These are phyloP conservation scores for Psophocarpus tetragonolobus DNA, from an alignment of 306 rosid genomes.

Conservation along the genomic window DNA sequence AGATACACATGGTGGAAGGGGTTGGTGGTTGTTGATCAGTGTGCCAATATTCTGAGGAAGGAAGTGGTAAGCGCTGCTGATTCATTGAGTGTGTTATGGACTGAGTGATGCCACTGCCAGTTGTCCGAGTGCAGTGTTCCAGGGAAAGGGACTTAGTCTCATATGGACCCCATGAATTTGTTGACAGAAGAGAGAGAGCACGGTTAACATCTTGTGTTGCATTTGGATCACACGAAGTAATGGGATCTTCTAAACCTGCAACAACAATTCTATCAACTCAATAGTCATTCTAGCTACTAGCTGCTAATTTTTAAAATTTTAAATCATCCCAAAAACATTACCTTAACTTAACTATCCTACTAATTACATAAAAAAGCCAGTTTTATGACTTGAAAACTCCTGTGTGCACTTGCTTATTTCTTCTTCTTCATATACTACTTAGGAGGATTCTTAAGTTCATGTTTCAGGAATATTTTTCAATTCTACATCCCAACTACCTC, in stretches of 20 bases:
- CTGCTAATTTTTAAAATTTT: too few relatives aligned
- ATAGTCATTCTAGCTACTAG: background rate
- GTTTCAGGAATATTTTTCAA: background rate
- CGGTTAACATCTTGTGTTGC: slow-evolving; percentile 55
- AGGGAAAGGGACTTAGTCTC: slow-evolving; percentile 47
- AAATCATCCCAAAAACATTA: background rate
- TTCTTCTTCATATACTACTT: background rate
- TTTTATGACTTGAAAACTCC: background rate
- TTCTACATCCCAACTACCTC: background rate
- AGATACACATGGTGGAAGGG: slow-evolving; percentile 33
- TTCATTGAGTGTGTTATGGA: slow-evolving; percentile 33
- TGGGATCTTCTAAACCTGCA: slow-evolving; percentile 68
- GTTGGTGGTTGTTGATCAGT: slow-evolving; percentile 34
- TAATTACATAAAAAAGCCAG: background rate
- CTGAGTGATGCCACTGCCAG: slow-evolving; percentile 32
- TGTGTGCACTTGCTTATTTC: background rate
- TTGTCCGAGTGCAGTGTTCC: slow-evolving; percentile 31
- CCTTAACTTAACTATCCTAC: background rate
- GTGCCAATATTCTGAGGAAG: slow-evolving; percentile 58
- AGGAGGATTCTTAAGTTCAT: background rate
- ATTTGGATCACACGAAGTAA: slow-evolving; percentile 41
- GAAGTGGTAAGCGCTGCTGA: slow-evolving; percentile 36
- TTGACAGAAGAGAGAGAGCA: slow-evolving; percentile 99
- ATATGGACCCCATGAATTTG: slow-evolving; percentile 58
- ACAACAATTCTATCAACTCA: background rate